A percentile compares a stretch with the other conserved stretches of the same genome.
Evolutionary conservation across 768 basidiomycete species (phyloP).

Genomic region (Psilocybe cubensis): DNA sequence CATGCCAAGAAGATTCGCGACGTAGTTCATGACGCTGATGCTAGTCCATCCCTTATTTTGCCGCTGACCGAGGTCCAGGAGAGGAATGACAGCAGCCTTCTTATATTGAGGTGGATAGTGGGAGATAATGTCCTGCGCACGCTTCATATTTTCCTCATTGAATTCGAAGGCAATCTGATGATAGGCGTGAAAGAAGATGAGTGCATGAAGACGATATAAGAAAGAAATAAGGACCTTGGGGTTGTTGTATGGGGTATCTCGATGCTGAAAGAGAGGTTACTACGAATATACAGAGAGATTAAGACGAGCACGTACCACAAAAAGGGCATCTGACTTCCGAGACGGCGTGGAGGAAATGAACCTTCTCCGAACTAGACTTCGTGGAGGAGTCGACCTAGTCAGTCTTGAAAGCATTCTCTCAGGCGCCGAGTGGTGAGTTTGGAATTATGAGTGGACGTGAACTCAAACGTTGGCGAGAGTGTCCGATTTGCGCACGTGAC

Average conservation of each 20-base stretch:
- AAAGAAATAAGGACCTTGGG: constrained; percentile 57
- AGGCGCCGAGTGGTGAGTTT: background rate
- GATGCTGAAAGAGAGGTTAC: constrained; percentile 63
- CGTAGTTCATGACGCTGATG: constrained; percentile 98
- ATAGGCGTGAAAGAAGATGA: background rate
- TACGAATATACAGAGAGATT: background rate
- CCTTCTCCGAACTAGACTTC: constrained; percentile 28
- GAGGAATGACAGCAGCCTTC: constrained; percentile 97
- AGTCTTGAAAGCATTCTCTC: constrained; percentile 26
- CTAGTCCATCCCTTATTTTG: constrained; percentile 99
- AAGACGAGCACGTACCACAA: constrained; percentile 64
- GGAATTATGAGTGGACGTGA: constrained; percentile 1
- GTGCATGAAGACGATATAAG: background rate
- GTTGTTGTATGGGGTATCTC: constrained; percentile 94
- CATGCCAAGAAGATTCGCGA: constrained; percentile 92
- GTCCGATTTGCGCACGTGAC: constrained; percentile 16
- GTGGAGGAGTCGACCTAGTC: constrained; percentile 16
- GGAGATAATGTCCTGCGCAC: constrained; percentile 86
- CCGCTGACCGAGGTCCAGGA: constrained; percentile 94
- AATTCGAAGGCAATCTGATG: constrained; percentile 91
- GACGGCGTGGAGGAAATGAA: constrained; percentile 45
- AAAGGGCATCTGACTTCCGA: constrained; percentile 80
- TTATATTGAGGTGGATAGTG: constrained; percentile 98
- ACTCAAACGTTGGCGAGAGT: constrained; percentile 8
- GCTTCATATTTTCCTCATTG: constrained; percentile 77